phyloP scores from a whole-genome alignment of 2,329 filamentous ascomycete species.

The Cordyceps cateniannulata region DNA sequence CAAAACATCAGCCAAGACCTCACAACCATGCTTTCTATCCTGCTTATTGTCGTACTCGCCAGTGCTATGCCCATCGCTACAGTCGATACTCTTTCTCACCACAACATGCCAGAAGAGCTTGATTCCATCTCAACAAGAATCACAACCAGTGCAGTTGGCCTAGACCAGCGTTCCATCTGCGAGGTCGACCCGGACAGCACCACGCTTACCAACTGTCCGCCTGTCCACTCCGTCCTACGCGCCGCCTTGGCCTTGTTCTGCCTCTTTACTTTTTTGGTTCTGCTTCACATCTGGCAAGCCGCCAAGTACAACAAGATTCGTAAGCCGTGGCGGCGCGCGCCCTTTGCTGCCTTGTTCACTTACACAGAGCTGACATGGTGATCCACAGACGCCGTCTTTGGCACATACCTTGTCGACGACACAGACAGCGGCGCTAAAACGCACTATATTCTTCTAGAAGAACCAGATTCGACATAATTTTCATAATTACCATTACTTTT shows the following conservation, averaged over 20 bases:
- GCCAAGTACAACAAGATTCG: conserved; percentile 5
- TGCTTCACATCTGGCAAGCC: conserved; percentile 8
- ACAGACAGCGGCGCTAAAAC: background rate
- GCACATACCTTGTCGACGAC: conserved; percentile 1
- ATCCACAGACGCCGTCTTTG: background rate
- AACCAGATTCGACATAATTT: background rate
- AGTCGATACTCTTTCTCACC: background rate
- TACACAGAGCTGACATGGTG: background rate
- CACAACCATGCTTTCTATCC: background rate
- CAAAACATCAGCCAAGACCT: background rate
- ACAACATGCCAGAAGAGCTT: background rate
- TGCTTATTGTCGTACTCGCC: conserved; percentile 7
- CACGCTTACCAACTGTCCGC: background rate
- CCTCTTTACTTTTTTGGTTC: conserved; percentile 3
- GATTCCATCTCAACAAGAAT: background rate
- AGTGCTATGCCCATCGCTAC: conserved; percentile 8
- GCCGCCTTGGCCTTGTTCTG: conserved; percentile 1
- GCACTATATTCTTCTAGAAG: background rate
- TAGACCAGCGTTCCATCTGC: background rate
- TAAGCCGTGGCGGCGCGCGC: background rate
- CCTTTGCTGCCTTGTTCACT: background rate
- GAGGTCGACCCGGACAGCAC: background rate
- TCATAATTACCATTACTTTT: background rate
- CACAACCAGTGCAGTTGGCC: background rate
- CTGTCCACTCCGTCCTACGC: background rate